phyloP scores from a whole-genome alignment of 176 grass and related monocot species.

The Miscanthus lutarioriparius region DNA sequence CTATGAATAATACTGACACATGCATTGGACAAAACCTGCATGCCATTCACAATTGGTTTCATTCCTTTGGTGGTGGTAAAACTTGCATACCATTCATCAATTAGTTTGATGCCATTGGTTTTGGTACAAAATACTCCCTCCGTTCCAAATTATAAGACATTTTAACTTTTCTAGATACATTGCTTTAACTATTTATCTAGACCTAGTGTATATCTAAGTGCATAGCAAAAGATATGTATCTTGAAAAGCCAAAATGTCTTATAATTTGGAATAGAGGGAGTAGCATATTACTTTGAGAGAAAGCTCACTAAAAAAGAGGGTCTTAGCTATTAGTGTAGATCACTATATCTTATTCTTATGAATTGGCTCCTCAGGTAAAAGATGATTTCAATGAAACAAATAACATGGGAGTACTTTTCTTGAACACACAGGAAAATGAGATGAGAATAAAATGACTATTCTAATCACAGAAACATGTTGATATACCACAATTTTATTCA shows the following conservation, averaged over 20 bases:
- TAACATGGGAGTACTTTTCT: background rate
- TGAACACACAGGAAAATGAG: background rate
- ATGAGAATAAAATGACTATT: background rate
- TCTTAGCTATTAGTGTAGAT: background rate
- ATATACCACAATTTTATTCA: background rate
- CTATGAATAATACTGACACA: background rate
- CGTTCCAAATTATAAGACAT: too few species aligned
- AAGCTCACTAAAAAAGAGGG: slow-evolving; percentile 1
- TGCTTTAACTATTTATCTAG: too few species aligned
- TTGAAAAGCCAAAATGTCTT: too few species aligned
- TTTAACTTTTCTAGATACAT: too few species aligned
- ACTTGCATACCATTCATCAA: background rate
- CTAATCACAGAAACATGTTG: background rate
- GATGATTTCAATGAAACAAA: background rate
- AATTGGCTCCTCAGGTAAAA: background rate
- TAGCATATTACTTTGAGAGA: background rate
- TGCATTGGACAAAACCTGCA: background rate
- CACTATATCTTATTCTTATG: background rate
- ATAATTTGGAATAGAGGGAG: too few species aligned
- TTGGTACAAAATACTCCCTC: background rate
- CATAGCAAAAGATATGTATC: too few species aligned
- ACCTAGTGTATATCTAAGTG: too few species aligned
- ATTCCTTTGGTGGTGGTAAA: background rate
- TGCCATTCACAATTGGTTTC: background rate
- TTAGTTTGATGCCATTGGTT: background rate